phyloP scores from a whole-genome alignment of 257 asterid genomes.

The Nicotiana benthamiana region DNA sequence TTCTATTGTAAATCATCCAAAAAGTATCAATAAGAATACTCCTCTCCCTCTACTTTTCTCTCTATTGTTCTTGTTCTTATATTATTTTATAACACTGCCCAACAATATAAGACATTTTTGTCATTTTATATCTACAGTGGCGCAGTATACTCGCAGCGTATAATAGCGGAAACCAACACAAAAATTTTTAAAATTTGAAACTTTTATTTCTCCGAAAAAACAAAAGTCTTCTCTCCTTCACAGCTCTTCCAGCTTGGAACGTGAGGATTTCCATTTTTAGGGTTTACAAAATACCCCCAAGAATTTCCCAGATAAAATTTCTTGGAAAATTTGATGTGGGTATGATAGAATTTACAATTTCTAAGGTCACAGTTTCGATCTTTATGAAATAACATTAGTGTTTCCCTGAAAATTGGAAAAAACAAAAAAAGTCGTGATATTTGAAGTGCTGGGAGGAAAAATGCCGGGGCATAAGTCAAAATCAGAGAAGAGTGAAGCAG shows the following conservation, averaged over 20 bases:
- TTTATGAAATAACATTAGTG: neutral
- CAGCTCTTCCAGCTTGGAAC: slow-evolving; percentile 21
- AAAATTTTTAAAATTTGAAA: neutral
- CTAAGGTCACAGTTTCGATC: neutral
- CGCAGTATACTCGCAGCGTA: neutral
- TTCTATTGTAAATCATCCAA: no score
- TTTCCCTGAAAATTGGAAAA: neutral
- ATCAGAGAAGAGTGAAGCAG: slow-evolving; percentile 52
- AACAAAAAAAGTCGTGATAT: neutral
- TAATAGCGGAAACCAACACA: neutral
- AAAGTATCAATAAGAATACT: no score
- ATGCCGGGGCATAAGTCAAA: slow-evolving; percentile 79
- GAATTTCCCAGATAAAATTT: neutral
- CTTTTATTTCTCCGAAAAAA: slow-evolving; percentile 19
- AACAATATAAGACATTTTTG: no score
- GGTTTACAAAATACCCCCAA: slow-evolving; percentile 14
- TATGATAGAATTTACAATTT: neutral
- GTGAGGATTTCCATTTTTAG: slow-evolving; percentile 12
- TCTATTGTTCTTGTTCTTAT: no score
- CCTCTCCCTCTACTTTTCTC: no score
- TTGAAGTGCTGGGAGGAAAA: slow-evolving; percentile 9
- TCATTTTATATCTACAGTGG: neutral
- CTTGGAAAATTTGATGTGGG: neutral
- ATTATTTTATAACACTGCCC: no score
- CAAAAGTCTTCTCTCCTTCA: slow-evolving; percentile 6